phyloP scores from a whole-genome alignment of 352 stramenopile genomes.

The Nothophytophthora sp. region DNA sequence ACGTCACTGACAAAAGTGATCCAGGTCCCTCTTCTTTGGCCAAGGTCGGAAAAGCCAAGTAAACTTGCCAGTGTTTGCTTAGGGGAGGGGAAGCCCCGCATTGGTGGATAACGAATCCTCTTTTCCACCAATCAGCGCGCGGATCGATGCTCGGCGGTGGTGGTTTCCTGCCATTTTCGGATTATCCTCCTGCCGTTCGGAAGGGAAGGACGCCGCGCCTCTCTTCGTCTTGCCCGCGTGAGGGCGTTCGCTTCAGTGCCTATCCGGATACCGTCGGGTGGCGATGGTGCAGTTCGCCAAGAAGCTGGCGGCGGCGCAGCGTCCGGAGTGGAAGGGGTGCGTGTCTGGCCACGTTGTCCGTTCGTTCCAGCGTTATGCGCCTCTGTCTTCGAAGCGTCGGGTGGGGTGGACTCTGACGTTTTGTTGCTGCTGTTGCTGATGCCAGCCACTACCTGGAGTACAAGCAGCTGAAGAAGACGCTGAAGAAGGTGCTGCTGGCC shows the following conservation, averaged over 20 bases:
- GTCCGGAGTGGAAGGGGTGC: constrained; percentile 74
- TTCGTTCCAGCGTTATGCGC: neutral
- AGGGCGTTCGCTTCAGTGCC: neutral
- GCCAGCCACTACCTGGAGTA: constrained; percentile 89
- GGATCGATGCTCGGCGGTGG: neutral
- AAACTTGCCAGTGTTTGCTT: neutral
- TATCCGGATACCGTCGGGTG: no score
- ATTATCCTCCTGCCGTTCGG: neutral
- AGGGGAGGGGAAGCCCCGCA: neutral
- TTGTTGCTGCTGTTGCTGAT: neutral
- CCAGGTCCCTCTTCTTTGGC: neutral
- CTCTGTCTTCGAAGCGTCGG: no score
- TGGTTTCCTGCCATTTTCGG: constrained; percentile 2
- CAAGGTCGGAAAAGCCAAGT: neutral
- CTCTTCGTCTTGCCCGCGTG: neutral
- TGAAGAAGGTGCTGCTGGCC: constrained; percentile 71
- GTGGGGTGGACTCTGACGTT: neutral
- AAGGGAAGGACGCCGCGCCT: neutral
- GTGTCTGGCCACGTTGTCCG: constrained; percentile 5
- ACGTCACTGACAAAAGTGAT: no score
- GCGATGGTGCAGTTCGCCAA: constrained; percentile 85
- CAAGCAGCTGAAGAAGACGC: constrained; percentile 89
- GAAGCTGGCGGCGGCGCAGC: constrained; percentile 72
- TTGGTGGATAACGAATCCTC: neutral
- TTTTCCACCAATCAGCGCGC: constrained; percentile 4